Percentiles rank a stretch among this genome's conserved stretches.
Conservation (phyloP, 208 protist genomes). For the Herpetomonas tarakana region DNA sequence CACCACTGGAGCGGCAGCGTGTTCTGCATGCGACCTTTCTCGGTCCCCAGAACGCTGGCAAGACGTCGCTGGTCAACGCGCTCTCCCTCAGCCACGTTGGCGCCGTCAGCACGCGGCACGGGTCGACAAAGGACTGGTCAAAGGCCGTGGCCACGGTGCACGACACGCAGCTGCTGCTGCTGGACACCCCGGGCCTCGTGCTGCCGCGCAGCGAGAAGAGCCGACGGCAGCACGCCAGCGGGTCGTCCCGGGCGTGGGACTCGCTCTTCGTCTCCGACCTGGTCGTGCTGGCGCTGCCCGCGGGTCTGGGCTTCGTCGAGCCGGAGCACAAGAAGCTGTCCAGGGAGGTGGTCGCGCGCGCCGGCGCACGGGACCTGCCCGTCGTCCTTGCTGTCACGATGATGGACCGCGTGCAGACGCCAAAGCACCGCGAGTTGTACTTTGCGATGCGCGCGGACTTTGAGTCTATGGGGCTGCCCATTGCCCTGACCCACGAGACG, state of each 20-base stretch:
- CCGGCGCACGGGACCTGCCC: conserved; percentile 68
- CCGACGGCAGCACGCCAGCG: conserved; percentile 46
- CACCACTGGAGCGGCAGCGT: conserved; percentile 6
- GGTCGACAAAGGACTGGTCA: conserved; percentile 78
- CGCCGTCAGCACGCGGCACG: conserved; percentile 77
- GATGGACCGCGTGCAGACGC: conserved; percentile 89
- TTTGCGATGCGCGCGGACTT: conserved; percentile 86
- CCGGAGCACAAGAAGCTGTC: conserved; percentile 72
- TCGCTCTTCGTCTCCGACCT: conserved; percentile 77
- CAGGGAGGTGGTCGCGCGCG: conserved; percentile 66
- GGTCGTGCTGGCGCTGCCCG: conserved; percentile 70
- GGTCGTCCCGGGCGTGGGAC: conserved; percentile 76
- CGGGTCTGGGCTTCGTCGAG: conserved; percentile 85
- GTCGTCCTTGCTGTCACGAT: conserved; percentile 83
- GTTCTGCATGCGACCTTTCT: conserved; percentile 62
- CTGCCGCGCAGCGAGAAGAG: conserved; percentile 43
- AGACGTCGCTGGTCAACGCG: conserved; percentile 88
- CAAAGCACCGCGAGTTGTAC: conserved; percentile 83
- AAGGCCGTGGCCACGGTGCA: conserved; percentile 82
- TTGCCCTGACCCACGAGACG: conserved; percentile 64
- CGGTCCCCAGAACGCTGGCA: conserved; percentile 84
- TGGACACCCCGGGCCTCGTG: conserved; percentile 84
- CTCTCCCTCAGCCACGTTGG: conserved; percentile 79
- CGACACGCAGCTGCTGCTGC: conserved; percentile 82
- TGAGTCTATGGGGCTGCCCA: conserved; percentile 65